Evolutionary conservation across 441 rosid species (phyloP), one percentile per base, ranked within the genome.

Genomic region (Omphalea diandra): DNA sequence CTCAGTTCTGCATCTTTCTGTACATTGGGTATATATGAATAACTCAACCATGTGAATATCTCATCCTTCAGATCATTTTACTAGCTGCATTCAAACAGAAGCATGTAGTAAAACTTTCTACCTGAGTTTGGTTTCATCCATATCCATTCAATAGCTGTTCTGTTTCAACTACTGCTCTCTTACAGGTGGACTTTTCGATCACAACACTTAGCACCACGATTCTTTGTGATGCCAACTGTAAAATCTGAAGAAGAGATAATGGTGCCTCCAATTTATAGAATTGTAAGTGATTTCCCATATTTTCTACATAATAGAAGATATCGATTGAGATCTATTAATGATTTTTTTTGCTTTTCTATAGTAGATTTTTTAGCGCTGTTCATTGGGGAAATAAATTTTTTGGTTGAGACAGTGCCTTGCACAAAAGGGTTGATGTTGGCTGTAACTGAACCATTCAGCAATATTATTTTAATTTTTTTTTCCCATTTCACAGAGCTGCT

Each of bases 181-280:
- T 61, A 44, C 76, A 94, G 98, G 65, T 94, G 98, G 98, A 91
- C 89, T 75, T 91, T 94, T 75, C 86, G 95, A 82, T 89, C 94
- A 27, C 96, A 94, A 71, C 93, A 84, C 66, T 73, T 84, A 83
- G 93, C 90, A 4, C 95, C 95, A 0, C 83, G 85, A 15, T 91
- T 91, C 81, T 81, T 90, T 5, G 90, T 91, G 20, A 87, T 89
- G 89, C 97, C 97, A 4, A 74, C 87, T 27, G 61, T 88, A 61
- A 94, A 86, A 78, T 84, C 87, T 7, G 82, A 82, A 68, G 83
- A 67, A 44, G 80, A 86, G 54, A 68, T 74, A 36, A 32, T 67
- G 50, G 83, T 77, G 57, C 95, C 96, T 79, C 97, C 94, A 3
- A 80, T 94, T 72, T 89, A 85, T 75, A 88, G 93, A 59, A 73